These are phyloP conservation scores for Colletotrichum horii DNA, from an alignment of 2,329 filamentous ascomycete species.

Conservation along the genomic window DNA sequence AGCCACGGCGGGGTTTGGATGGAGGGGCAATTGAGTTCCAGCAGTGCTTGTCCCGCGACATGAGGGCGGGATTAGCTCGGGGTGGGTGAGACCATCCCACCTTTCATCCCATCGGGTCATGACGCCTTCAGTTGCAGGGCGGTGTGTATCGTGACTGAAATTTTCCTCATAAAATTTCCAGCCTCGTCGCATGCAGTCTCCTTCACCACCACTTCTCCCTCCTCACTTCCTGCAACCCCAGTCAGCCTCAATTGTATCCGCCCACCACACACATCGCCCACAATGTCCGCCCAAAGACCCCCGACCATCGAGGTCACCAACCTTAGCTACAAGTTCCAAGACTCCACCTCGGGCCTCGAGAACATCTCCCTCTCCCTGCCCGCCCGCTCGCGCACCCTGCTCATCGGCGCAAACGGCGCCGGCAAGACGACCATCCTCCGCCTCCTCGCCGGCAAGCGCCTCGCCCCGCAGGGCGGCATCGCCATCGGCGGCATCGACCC, in stretches of 20 bases:
- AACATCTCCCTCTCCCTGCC: constrained; percentile 80
- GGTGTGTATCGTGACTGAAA: constrained; percentile 5
- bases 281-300: constrained; percentile 33
- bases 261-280: neutral
- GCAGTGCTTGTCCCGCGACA: neutral
- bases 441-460: constrained; percentile 91
- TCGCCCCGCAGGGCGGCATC: constrained; percentile 79
- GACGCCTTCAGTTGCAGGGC: constrained; percentile 14
- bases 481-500: constrained; percentile 84
- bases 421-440: constrained; percentile 97
- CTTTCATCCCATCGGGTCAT: constrained; percentile 5
- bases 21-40: neutral
- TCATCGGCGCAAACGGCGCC: constrained; percentile 96
- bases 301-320: constrained; percentile 75
- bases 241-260: neutral
- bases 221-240: neutral
- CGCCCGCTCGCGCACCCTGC: constrained; percentile 81
- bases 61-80: neutral
- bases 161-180: neutral
- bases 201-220: neutral
- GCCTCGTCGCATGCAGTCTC: neutral
- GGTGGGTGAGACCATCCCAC: neutral
- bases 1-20: constrained; percentile 8
- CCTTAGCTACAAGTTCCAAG: constrained; percentile 88
- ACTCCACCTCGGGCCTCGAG: constrained; percentile 79